Conservation (phyloP, 1,139 yeast genomes). For the Insectozyma bohioensis region DNA sequence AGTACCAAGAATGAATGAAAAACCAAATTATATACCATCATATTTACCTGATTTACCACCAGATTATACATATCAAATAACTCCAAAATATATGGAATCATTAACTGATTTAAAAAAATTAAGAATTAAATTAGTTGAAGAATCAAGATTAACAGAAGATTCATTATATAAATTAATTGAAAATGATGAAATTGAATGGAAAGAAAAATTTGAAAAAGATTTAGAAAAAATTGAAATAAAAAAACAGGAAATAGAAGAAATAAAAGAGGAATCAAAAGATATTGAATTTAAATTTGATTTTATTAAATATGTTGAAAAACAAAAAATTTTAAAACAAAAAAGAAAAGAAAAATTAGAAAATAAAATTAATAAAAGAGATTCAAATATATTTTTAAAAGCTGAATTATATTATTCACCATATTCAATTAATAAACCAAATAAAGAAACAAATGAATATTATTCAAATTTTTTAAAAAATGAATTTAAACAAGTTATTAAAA, state of each 20-base stretch:
- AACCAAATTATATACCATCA: slow-evolving; percentile 59
- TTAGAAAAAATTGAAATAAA: slow-evolving; percentile 13
- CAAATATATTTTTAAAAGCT: slow-evolving; percentile 46
- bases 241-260: slow-evolving; percentile 1
- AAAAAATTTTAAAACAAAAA: slow-evolving; percentile 30
- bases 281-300: slow-evolving; percentile 46
- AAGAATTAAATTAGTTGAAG: slow-evolving; percentile 70
- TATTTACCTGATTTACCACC: slow-evolving; percentile 92
- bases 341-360: slow-evolving; percentile 16
- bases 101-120: slow-evolving; percentile 73
- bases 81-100: slow-evolving; percentile 64
- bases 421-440: slow-evolving; percentile 25
- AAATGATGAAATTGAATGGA: slow-evolving; percentile 40
- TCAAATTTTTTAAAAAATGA: slow-evolving; percentile 30
- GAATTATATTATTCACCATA: slow-evolving; percentile 44
- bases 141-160: slow-evolving; percentile 75
- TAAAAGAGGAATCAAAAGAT: slow-evolving; percentile 10
- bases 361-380: slow-evolving; percentile 21
- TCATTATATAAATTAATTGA: slow-evolving; percentile 65
- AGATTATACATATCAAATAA: slow-evolving; percentile 81
- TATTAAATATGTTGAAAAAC: slow-evolving; percentile 51
- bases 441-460: slow-evolving; percentile 26
- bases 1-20: slow-evolving; percentile 52
- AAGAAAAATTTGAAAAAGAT: slow-evolving; percentile 25
- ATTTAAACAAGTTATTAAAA: slow-evolving; percentile 34